Base-by-base conservation (phyloP, 306 rosid genomes). In the Rosa lucieae region DNA sequence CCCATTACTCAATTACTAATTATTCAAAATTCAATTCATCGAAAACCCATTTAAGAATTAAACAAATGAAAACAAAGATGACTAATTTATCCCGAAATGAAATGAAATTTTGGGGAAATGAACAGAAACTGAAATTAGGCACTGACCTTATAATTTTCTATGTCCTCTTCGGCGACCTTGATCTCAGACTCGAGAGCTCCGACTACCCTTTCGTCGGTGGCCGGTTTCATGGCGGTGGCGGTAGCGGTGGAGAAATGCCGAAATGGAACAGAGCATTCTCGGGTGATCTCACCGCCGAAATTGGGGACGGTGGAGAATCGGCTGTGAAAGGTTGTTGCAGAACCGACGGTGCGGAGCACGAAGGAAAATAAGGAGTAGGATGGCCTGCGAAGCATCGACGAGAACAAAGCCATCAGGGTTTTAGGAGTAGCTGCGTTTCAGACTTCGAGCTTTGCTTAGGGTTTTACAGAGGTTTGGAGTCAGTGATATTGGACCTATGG, bases 311-410 rank as follows among this genome's bases (percentile, higher is more conserved):
- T 66, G 47, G 91, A 76, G 71, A 81, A 18, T 8, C 77, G 82
- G 66, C 84, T 32, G 76, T 89, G 87, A 84, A 86, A 80, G 81
- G 87, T 70, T 82, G 90, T 92, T 23, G 86, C 74, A 55, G 92
- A 76, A 2, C 82, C 81, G 2, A 23, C 20, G 12, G 84, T 40
- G 23, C 95, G 89, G 77, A 82, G 40, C 3, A 84, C 82, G 3
- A 85, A 77, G 44, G 97, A 86, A 7, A 92, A 32, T 3, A 73
- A 80, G 53, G 90, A 76, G n/a, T 85, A 67, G 72, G 93, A 73
- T 10, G 86, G 90, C 29, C 91, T 88, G 79, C 97, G 97, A 3
- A 94, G 89, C 26, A 81, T n/a, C 35, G 91, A 83, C 21, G 91
- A 83, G 88, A 67, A 79, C 49, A 89, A 67, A 39, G 92, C 89